A percentile compares a stretch with the other conserved stretches of the same genome.
phyloP scores from a whole-genome alignment of 305 asterid species.

The Withania somnifera region DNA sequence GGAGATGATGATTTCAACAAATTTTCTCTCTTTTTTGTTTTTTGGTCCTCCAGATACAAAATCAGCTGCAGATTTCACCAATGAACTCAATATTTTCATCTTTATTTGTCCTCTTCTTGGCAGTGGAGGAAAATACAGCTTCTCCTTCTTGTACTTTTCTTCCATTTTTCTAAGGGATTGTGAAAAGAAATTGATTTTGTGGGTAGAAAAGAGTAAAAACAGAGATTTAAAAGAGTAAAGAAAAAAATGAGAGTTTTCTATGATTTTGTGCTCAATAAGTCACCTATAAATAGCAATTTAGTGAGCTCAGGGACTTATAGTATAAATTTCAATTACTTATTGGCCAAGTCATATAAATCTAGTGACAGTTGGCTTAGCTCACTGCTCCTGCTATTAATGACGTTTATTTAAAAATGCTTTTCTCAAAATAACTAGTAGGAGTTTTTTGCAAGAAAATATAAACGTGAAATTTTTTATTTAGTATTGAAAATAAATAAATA shows the following conservation, averaged over 20 bases:
- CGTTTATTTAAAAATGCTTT: neutral
- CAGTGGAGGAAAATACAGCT: neutral
- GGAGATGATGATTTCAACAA: too few species aligned
- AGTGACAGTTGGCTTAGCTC: neutral
- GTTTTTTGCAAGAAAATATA: too few species aligned
- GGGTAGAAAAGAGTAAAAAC: neutral
- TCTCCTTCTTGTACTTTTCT: neutral
- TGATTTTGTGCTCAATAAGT: neutral
- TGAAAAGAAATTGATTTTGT: neutral
- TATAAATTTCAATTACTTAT: neutral
- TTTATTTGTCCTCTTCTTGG: constrained; percentile 12
- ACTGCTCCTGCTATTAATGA: neutral
- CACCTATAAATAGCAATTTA: neutral
- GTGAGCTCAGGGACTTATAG: neutral
- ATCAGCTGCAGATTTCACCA: constrained; percentile 8
- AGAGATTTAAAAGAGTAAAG: neutral
- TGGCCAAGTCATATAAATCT: neutral
- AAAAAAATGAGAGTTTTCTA: neutral
- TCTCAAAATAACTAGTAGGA: too few species aligned
- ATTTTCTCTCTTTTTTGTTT: neutral
- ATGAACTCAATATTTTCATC: constrained; percentile 3
- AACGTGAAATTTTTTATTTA: too few species aligned
- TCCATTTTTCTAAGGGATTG: neutral
- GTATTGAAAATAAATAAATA: too few species aligned
- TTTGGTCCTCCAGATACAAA: neutral